Evolutionary conservation across 176 grass and related monocot species (phyloP).

Genomic region (Chrysopogon serrulatus): DNA sequence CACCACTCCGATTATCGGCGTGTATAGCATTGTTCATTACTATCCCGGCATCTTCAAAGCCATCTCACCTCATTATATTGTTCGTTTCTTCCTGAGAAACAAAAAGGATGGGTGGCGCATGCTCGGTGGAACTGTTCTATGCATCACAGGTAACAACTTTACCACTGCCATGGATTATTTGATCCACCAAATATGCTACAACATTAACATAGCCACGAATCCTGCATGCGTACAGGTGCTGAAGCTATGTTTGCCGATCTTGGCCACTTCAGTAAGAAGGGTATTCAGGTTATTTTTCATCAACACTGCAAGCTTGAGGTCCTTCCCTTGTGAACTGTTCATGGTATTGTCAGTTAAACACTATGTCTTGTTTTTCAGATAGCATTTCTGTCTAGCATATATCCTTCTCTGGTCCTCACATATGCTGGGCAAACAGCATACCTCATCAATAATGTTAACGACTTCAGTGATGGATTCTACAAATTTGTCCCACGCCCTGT

Average conservation of each 20-base stretch:
- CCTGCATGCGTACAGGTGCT: conserved; percentile 37
- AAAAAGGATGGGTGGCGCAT: conserved; percentile 59
- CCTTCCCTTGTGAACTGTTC: not conserved
- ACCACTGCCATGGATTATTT: not conserved
- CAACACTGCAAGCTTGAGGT: not conserved
- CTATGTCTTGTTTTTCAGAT: conserved; percentile 47
- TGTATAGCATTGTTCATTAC: conserved; percentile 70
- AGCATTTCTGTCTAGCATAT: conserved; percentile 79
- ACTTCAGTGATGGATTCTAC: conserved; percentile 75
- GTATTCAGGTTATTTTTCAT: conserved; percentile 60
- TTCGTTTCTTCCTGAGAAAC: conserved; percentile 68
- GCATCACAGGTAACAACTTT: conserved; percentile 64
- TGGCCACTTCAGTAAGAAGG: conserved; percentile 79
- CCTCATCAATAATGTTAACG: conserved; percentile 69
- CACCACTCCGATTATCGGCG: conserved; percentile 68
- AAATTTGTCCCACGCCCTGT: conserved; percentile 64
- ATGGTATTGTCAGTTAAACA: not conserved
- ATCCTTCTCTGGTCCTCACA: conserved; percentile 81
- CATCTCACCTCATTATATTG: conserved; percentile 70
- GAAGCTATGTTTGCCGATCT: conserved; percentile 96
- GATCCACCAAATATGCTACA: not conserved
- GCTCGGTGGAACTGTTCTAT: conserved; percentile 83
- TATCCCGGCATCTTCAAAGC: conserved; percentile 81
- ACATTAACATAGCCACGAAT: not conserved
- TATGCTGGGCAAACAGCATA: conserved; percentile 89